Conservation (phyloP, 2,329 filamentous ascomycete species). For the Colletotrichum kahawae region DNA sequence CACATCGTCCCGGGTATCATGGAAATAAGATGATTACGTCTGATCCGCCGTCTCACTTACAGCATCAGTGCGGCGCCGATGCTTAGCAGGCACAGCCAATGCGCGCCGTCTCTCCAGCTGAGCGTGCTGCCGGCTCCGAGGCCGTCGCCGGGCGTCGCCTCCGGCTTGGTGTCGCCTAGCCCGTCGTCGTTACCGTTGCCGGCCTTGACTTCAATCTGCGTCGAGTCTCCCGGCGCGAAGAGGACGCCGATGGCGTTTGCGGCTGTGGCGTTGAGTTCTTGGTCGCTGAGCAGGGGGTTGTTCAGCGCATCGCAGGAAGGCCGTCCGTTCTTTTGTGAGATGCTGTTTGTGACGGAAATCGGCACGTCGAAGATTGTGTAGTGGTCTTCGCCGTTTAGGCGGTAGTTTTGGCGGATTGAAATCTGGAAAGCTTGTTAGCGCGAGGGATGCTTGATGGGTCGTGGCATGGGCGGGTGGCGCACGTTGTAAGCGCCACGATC, state of each 20-base stretch:
- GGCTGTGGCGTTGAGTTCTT: conserved; percentile 45
- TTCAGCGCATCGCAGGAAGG: conserved; percentile 54
- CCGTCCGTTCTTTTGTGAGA: conserved; percentile 47
- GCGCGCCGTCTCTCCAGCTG: conserved; percentile 34
- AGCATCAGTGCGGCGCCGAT: conserved; percentile 34
- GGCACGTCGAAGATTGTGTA: conserved; percentile 77
- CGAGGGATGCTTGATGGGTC: neutral
- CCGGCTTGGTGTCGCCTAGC: conserved; percentile 31
- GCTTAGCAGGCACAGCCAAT: conserved; percentile 37
- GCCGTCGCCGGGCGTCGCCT: conserved; percentile 35
- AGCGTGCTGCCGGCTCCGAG: conserved; percentile 35
- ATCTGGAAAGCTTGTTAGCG: conserved; percentile 46
- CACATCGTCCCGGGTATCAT: conserved; percentile 12
- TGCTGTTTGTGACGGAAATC: conserved; percentile 70
- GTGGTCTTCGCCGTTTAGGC: conserved; percentile 65
- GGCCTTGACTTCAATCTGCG: conserved; percentile 42
- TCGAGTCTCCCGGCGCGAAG: conserved; percentile 58
- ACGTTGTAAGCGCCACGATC: conserved; percentile 69
- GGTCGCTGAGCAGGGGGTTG: conserved; percentile 55
- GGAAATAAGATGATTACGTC: neutral
- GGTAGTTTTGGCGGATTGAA: conserved; percentile 74
- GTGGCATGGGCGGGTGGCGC: conserved; percentile 19
- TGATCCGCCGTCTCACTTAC: conserved; percentile 21
- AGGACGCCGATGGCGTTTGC: conserved; percentile 52
- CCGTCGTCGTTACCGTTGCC: conserved; percentile 26